phyloP scores from a whole-genome alignment of 345 rosid species.

The Salix arbutifolia region DNA sequence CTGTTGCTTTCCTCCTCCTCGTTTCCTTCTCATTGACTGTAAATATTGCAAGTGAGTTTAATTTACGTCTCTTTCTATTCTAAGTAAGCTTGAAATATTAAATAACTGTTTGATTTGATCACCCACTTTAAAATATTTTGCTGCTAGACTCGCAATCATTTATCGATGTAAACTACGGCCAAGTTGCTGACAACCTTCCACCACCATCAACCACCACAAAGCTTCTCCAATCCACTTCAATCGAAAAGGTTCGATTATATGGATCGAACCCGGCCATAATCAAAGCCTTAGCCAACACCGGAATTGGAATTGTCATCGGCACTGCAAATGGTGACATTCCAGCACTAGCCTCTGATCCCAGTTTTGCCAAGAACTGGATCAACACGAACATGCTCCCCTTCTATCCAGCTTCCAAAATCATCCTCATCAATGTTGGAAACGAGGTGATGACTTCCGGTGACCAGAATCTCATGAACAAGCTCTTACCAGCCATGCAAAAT shows the following conservation, averaged over 20 bases:
- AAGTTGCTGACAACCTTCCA: constrained; percentile 86
- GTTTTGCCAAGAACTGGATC: constrained; percentile 73
- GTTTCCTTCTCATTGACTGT: constrained; percentile 17
- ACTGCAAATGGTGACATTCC: constrained; percentile 72
- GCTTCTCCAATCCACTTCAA: constrained; percentile 70
- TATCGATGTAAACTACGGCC: constrained; percentile 85
- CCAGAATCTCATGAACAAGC: constrained; percentile 44
- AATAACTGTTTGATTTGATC: too few relatives aligned
- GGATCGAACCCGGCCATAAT: constrained; percentile 83
- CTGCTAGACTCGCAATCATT: constrained; percentile 58
- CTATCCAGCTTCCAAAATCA: constrained; percentile 81
- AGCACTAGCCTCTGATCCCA: constrained; percentile 71
- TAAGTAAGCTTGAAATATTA: too few relatives aligned
- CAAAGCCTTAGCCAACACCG: constrained; percentile 71
- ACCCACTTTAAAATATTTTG: background rate
- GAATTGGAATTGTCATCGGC: constrained; percentile 74
- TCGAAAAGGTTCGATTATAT: constrained; percentile 70
- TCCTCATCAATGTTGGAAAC: constrained; percentile 79
- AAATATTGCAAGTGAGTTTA: constrained; percentile 45
- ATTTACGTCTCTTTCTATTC: background rate
- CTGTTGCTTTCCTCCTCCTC: constrained; percentile 31
- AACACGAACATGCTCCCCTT: constrained; percentile 63
- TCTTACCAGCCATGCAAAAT: constrained; percentile 81
- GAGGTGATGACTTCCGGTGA: constrained; percentile 67
- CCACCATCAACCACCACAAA: constrained; percentile 76